Evolutionary conservation across 2,329 filamentous ascomycete genomes (phyloP).

Genomic region (Aulographum hederae): DNA sequence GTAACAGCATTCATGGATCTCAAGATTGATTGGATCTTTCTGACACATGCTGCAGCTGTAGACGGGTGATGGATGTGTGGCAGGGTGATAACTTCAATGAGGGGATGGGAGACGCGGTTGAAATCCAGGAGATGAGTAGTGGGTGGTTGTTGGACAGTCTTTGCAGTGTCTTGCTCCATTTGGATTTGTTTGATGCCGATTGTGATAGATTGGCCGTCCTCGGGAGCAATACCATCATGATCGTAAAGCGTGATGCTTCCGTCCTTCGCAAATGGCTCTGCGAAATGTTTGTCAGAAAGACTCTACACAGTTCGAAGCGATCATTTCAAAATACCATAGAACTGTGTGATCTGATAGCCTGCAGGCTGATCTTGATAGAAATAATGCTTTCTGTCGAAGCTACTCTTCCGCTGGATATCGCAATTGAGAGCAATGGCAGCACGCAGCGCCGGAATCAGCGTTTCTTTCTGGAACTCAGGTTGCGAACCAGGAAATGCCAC

Average conservation of each 20-base stretch:
- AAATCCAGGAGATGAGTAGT: slow-evolving; percentile 75
- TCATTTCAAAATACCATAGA: slow-evolving; percentile 56
- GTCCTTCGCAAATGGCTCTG: slow-evolving; percentile 45
- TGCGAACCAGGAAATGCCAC: slow-evolving; percentile 77
- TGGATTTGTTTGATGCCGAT: slow-evolving; percentile 88
- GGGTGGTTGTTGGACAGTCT: slow-evolving; percentile 64
- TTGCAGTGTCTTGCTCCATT: slow-evolving; percentile 95
- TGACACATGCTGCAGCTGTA: slow-evolving; percentile 73
- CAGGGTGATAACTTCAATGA: slow-evolving; percentile 88
- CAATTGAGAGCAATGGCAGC: slow-evolving; percentile 76
- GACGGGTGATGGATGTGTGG: slow-evolving; percentile 76
- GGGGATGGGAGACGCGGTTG: slow-evolving; percentile 76
- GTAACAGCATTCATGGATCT: slow-evolving; percentile 70
- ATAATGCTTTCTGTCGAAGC: slow-evolving; percentile 94
- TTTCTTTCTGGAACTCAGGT: slow-evolving; percentile 65
- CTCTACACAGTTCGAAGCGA: too few relatives aligned
- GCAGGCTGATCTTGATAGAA: slow-evolving; percentile 97
- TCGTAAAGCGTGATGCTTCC: slow-evolving; percentile 53
- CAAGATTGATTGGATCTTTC: slow-evolving; percentile 71
- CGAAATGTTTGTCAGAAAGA: not conserved
- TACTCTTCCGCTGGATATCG: slow-evolving; percentile 54
- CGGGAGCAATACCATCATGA: slow-evolving; percentile 61
- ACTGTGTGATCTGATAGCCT: slow-evolving; percentile 96
- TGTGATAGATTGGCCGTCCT: slow-evolving; percentile 50
- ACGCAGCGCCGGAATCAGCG: slow-evolving; percentile 73